These are phyloP conservation scores for Chrysoporthe deuterocubensis DNA, from an alignment of 2,329 filamentous ascomycete species.

Conservation along the genomic window DNA sequence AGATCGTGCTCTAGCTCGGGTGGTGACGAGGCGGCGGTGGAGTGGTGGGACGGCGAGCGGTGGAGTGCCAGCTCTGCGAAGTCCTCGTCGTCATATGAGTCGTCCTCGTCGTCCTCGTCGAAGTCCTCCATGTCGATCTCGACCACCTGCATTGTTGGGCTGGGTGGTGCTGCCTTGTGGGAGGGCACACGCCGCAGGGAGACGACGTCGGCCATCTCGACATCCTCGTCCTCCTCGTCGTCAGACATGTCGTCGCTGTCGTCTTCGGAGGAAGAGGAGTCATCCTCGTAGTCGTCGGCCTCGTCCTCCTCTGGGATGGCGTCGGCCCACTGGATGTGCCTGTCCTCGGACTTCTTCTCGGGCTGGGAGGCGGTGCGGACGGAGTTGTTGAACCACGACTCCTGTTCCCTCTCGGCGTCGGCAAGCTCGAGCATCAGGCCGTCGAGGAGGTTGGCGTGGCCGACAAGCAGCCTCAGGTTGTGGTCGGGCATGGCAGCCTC, in stretches of 20 bases:
- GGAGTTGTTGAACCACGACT: conserved; percentile 97
- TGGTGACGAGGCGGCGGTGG: conserved; percentile 54
- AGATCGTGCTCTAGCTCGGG: conserved; percentile 74
- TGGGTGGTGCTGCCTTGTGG: conserved; percentile 39
- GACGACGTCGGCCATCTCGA: conserved; percentile 61
- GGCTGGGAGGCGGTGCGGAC: conserved; percentile 72
- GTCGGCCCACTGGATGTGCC: conserved; percentile 88
- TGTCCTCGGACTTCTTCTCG: conserved; percentile 52
- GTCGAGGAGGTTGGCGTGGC: conserved; percentile 98
- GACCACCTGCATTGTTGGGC: conserved; percentile 43
- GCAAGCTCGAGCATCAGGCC: conserved; percentile 87
- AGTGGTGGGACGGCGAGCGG: conserved; percentile 65
- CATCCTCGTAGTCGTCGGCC: conserved; percentile 61
- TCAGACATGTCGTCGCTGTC: conserved; percentile 40
- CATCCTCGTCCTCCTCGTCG: conserved; percentile 48
- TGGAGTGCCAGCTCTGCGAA: conserved; percentile 69
- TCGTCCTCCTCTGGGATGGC: conserved; percentile 74
- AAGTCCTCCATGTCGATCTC: conserved; percentile 46
- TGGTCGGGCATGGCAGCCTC: conserved; percentile 92
- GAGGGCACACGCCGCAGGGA: conserved; percentile 53
- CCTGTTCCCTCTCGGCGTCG: conserved; percentile 93
- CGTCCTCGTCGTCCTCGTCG: conserved; percentile 58
- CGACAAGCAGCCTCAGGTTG: conserved; percentile 92
- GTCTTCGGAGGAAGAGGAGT: conserved; percentile 55
- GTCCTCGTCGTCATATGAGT: conserved; percentile 64